Evolutionary conservation across 1,284 basidiomycete species (phyloP).

Genomic region (Trichosporon sp.): DNA sequence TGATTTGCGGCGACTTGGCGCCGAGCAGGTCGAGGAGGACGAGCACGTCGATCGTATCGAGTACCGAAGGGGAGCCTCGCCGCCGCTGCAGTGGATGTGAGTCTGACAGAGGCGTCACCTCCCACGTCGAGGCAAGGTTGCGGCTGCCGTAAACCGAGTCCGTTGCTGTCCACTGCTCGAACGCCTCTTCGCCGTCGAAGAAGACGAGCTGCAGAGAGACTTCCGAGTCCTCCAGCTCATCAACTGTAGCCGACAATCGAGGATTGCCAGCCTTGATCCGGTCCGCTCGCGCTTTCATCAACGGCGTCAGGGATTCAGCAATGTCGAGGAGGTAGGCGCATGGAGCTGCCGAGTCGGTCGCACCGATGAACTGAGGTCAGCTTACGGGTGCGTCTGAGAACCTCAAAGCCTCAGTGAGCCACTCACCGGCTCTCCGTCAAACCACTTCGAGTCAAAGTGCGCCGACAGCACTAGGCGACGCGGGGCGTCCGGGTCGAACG

Average conservation of each 20-base stretch:
- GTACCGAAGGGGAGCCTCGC: slow-evolving; percentile 58
- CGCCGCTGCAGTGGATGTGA: slow-evolving; percentile 53
- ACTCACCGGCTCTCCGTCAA: slow-evolving; percentile 46
- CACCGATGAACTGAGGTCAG: slow-evolving; percentile 75
- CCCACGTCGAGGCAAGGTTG: slow-evolving; percentile 80
- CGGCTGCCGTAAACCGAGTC: slow-evolving; percentile 94
- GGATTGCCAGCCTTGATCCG: slow-evolving; percentile 52
- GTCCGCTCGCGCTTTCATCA: slow-evolving; percentile 61
- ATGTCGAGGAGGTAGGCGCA: slow-evolving; percentile 90
- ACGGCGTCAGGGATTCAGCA: slow-evolving; percentile 68
- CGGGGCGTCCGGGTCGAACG: slow-evolving; percentile 80
- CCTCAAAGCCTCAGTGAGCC: neutral
- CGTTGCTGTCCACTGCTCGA: slow-evolving; percentile 75
- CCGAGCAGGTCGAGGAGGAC: slow-evolving; percentile 87
- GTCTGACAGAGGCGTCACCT: slow-evolving; percentile 59
- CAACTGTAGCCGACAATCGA: slow-evolving; percentile 42
- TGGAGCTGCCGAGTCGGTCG: slow-evolving; percentile 93
- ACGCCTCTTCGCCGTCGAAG: slow-evolving; percentile 98
- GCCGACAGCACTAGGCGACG: slow-evolving; percentile 81
- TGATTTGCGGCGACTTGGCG: slow-evolving; percentile 62
- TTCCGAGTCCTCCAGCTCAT: slow-evolving; percentile 69
- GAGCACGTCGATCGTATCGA: slow-evolving; percentile 79
- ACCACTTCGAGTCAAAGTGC: slow-evolving; percentile 95
- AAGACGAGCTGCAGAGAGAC: slow-evolving; percentile 92
- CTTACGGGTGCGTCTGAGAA: neutral